These are phyloP conservation scores for Yarrowia sp. DNA, from an alignment of 805 yeast species.

Conservation along the genomic window DNA sequence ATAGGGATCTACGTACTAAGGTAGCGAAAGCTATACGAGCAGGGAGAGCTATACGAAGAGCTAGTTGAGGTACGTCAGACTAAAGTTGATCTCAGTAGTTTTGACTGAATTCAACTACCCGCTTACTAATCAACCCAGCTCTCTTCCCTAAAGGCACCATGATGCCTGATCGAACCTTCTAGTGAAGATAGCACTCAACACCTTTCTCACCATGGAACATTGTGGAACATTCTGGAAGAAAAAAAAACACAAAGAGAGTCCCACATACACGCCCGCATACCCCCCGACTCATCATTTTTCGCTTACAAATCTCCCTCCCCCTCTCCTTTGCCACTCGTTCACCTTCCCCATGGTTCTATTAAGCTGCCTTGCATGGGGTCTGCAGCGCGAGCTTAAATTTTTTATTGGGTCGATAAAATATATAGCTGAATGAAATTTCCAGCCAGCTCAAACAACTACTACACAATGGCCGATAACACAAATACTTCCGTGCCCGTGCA, in stretches of 20 bases:
- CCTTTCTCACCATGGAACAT: too few relatives aligned
- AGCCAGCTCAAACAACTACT: not conserved
- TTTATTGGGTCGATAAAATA: not conserved
- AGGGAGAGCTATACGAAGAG: too few relatives aligned
- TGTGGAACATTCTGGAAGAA: not conserved
- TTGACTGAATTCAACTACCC: too few relatives aligned
- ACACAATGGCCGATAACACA: constrained; percentile 1
- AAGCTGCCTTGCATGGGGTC: not conserved
- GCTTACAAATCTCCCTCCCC: not conserved
- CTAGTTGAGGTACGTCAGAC: too few relatives aligned
- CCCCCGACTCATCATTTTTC: too few relatives aligned
- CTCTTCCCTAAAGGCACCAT: not conserved
- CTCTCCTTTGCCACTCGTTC: not conserved
- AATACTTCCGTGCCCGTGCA: not conserved
- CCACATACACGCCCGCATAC: too few relatives aligned
- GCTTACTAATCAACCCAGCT: not conserved
- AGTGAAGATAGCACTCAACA: too few relatives aligned
- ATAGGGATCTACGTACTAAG: too few relatives aligned
- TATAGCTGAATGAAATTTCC: not conserved
- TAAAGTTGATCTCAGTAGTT: too few relatives aligned
- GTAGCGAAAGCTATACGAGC: too few relatives aligned
- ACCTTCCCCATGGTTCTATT: constrained; percentile 21
- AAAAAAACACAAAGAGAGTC: not conserved
- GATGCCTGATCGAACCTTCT: constrained; percentile 1
- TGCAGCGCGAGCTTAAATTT: constrained; percentile 1